A percentile compares a stretch with the other conserved stretches of the same genome.
Evolutionary conservation across 129 eudicot genomes (phyloP).

Genomic region (Saposhnikovia divaricata): DNA sequence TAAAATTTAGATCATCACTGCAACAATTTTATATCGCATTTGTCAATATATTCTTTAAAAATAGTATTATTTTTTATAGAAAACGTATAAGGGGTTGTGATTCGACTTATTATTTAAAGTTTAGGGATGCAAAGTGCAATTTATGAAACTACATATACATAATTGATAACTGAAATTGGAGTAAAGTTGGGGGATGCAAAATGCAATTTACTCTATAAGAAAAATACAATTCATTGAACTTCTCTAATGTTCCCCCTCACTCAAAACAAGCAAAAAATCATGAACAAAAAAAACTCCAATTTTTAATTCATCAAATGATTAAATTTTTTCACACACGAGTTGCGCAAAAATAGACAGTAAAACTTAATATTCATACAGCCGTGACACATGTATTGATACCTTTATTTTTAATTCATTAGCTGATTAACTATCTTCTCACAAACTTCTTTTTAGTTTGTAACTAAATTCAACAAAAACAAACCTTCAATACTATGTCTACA

Average conservation of each 20-base stretch:
- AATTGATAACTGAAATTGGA: too few species aligned
- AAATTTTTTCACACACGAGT: not conserved
- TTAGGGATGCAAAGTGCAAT: too few species aligned
- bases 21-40: too few species aligned
- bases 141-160: too few species aligned
- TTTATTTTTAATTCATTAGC: not conserved
- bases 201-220: too few species aligned
- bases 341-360: not conserved
- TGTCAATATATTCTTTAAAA: too few species aligned
- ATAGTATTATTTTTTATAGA: too few species aligned
- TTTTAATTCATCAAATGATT: not conserved
- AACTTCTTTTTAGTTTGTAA: not conserved
- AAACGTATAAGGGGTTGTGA: too few species aligned
- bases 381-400: not conserved
- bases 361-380: not conserved
- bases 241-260: not conserved
- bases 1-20: too few species aligned
- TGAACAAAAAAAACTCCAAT: not conserved
- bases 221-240: not conserved
- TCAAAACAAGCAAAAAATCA: not conserved
- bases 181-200: too few species aligned
- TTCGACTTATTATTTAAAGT: too few species aligned
- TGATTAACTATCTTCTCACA: not conserved
- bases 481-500: not conserved
- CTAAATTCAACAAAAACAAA: not conserved